A percentile compares a stretch with the other conserved stretches of the same genome.
These are phyloP conservation scores for Aspergillus arachidicola DNA, from an alignment of 2,329 filamentous ascomycete genomes.

Conservation along the genomic window DNA sequence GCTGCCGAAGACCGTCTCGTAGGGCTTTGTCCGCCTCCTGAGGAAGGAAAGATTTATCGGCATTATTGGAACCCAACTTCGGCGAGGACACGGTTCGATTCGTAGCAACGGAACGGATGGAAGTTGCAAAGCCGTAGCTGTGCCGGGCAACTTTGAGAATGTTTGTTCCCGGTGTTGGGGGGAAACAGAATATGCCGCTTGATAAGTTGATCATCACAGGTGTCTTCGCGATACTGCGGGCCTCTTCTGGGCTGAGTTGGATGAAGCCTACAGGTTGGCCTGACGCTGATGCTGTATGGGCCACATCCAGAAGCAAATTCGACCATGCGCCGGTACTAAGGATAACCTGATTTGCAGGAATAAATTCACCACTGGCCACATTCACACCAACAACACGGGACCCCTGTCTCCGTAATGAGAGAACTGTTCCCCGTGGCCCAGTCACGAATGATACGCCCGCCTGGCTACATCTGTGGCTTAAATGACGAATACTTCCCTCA, in stretches of 20 bases:
- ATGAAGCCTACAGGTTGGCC: constrained; percentile 79
- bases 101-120: constrained; percentile 25
- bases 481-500: constrained; percentile 52
- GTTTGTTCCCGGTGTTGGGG: constrained; percentile 46
- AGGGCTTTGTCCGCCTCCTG: constrained; percentile 62
- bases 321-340: constrained; percentile 86
- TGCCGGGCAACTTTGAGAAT: constrained; percentile 68
- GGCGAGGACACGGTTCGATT: constrained; percentile 32
- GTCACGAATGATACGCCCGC: constrained; percentile 50
- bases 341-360: constrained; percentile 71
- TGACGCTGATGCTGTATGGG: constrained; percentile 72
- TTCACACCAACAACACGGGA: constrained; percentile 58
- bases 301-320: constrained; percentile 70
- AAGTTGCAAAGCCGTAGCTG: constrained; percentile 60
- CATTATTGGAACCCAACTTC: constrained; percentile 40
- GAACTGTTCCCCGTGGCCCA: constrained; percentile 34
- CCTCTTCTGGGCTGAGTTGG: constrained; percentile 68
- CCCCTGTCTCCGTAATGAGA: constrained; percentile 30
- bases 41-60: constrained; percentile 39
- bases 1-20: constrained; percentile 59
- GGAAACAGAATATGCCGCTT: constrained; percentile 53
- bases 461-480: constrained; percentile 27
- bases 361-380: constrained; percentile 49
- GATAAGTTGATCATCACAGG: constrained; percentile 59
- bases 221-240: constrained; percentile 60